Base-by-base conservation (phyloP, 805 yeast species). In the Suhomyces emberorum region DNA sequence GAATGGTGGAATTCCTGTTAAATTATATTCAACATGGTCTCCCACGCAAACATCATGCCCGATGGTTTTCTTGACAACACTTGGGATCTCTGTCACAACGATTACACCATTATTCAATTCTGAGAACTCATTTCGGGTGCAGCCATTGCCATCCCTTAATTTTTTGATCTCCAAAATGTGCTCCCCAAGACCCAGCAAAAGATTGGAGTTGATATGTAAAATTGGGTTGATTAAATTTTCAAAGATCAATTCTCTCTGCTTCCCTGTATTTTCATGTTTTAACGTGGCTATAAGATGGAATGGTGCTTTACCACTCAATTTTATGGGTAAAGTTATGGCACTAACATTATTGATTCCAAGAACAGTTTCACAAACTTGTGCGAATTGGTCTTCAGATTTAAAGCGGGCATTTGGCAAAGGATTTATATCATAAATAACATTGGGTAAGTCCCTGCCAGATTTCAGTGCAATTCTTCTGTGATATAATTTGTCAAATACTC, bases 1-100 rank as follows among this genome's bases (percentile, higher is more conserved):
- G 55, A 88, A 88, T 15, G 96, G 96, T 0, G 95, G 77, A 3
- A 76, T 65, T 2, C 98, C 98, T 11, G 76, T 75, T 43, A 91
- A 59, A 43, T 81, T 75, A 54, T 86, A 86, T 1, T 83, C 71
- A 17, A 93, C 76, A 42, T 84, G 83, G 43, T 91, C 98, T 8
- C 98, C 99, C 18, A 91, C 95, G 72, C 99, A 93, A 52, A 80
- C 83, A 49, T 83, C 75, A 2, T 33, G 32, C 30, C 49, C 51
- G 6, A 42, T 27, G 10, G 39, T 41, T 2, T 32, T 47, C 31
- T 71, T 58, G 39, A 61, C 62, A 6, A 89, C 80, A 43, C 77
- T 73, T 7, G 97, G 96, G 7, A 81, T 79, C 47, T 85, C 89
- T 2, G 91, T 80, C 6, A 89, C 78, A 1, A 78, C 72, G 31